Conservation (phyloP, 2,329 filamentous ascomycete species). For the Scedosporium boydii region DNA sequence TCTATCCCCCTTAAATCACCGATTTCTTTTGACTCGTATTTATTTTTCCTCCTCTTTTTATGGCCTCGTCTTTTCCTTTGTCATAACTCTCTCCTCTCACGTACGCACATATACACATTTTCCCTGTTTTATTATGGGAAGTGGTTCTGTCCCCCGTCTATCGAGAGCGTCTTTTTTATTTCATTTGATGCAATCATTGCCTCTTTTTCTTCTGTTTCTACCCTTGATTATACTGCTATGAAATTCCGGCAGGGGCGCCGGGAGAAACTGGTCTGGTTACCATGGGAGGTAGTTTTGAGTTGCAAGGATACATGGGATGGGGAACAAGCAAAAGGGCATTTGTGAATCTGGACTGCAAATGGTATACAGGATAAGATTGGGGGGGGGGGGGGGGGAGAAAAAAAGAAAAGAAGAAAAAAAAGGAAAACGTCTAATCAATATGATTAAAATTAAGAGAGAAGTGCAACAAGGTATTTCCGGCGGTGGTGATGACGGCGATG, state of each 20-base stretch:
- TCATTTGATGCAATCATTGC: neutral
- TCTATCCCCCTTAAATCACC: neutral
- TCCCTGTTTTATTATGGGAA: neutral
- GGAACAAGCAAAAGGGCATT: neutral
- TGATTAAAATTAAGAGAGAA: too few species aligned
- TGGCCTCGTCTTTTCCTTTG: slow-evolving; percentile 7
- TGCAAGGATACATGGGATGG: neutral
- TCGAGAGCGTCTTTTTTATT: slow-evolving; percentile 12
- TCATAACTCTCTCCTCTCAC: neutral
- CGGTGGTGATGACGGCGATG: neutral
- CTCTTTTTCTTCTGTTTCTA: slow-evolving; percentile 10
- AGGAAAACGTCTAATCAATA: neutral
- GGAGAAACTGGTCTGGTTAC: slow-evolving; percentile 12
- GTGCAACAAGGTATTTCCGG: too few species aligned
- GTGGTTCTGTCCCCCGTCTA: slow-evolving; percentile 14
- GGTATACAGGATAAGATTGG: neutral
- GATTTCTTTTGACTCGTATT: neutral
- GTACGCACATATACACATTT: neutral
- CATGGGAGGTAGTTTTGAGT: slow-evolving; percentile 11
- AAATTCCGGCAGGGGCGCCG: slow-evolving; percentile 1
- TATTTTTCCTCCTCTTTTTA: slow-evolving; percentile 4
- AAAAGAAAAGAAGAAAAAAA: neutral
- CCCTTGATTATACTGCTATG: neutral
- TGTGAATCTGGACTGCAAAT: slow-evolving; percentile 8
- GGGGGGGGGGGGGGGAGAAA: neutral